Percentiles rank a stretch among this genome's conserved stretches.
Conservation (phyloP, 768 basidiomycete genomes). For the Lyophyllum decastes region DNA sequence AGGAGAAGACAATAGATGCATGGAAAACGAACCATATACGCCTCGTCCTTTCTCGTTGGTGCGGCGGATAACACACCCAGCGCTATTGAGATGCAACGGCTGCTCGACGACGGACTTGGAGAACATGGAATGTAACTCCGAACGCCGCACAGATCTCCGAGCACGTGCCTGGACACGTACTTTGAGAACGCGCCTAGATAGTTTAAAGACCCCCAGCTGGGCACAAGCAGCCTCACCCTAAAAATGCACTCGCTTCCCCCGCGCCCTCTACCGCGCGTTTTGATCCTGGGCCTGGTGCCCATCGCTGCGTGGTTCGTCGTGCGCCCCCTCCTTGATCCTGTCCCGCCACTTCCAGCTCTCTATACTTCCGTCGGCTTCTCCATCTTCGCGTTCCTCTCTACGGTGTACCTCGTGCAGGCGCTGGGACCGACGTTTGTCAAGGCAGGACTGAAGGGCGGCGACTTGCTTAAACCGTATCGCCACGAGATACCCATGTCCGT, state of each 20-base stretch:
- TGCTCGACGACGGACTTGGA: slow-evolving; percentile 4
- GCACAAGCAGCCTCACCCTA: too few relatives aligned
- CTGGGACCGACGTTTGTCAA: slow-evolving; percentile 79
- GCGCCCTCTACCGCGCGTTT: slow-evolving; percentile 50
- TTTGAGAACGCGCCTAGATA: not conserved
- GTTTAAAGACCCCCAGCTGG: too few relatives aligned
- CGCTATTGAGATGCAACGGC: slow-evolving; percentile 41
- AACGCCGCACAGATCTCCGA: slow-evolving; percentile 13
- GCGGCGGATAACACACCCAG: slow-evolving; percentile 48
- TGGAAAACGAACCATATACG: slow-evolving; percentile 54
- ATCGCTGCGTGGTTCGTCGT: slow-evolving; percentile 73
- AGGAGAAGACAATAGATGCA: not conserved
- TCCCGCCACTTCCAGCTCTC: slow-evolving; percentile 70
- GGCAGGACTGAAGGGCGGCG: slow-evolving; percentile 82
- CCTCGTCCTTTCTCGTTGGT: slow-evolving; percentile 57
- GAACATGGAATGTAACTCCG: slow-evolving; percentile 13
- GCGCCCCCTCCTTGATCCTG: slow-evolving; percentile 69
- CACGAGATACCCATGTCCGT: slow-evolving; percentile 63
- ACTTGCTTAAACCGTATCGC: slow-evolving; percentile 80
- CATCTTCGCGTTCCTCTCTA: slow-evolving; percentile 76
- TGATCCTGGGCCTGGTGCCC: slow-evolving; percentile 64
- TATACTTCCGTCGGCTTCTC: slow-evolving; percentile 84
- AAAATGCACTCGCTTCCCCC: slow-evolving; percentile 32
- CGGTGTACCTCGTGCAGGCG: slow-evolving; percentile 78
- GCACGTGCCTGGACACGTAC: slow-evolving; percentile 15